These are phyloP conservation scores for Obba rivulosa DNA, from an alignment of 768 basidiomycete species.

Conservation along the genomic window DNA sequence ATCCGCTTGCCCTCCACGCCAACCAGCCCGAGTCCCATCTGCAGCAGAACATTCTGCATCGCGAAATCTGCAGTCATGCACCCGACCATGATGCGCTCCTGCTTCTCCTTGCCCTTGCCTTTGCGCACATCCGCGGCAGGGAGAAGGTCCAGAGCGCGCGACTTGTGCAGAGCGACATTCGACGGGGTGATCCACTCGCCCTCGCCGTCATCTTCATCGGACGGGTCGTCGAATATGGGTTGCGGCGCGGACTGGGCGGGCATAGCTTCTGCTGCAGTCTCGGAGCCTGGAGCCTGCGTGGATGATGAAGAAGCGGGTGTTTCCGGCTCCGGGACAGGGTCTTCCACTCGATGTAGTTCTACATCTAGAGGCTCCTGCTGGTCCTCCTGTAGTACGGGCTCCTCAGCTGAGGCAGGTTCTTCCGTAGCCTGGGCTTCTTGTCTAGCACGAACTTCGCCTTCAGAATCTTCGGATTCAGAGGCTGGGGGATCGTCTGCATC, in stretches of 20 bases:
- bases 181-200: slow-evolving; percentile 97
- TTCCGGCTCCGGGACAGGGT: slow-evolving; percentile 11
- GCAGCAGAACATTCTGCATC: slow-evolving; percentile 95
- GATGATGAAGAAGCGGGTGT: background rate
- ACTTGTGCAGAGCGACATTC: slow-evolving; percentile 84
- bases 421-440: too few species aligned
- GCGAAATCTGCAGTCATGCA: slow-evolving; percentile 99
- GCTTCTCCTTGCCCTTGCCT: slow-evolving; percentile 28
- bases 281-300: slow-evolving; percentile 4
- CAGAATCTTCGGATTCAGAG: background rate
- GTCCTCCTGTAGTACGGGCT: slow-evolving; percentile 8
- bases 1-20: slow-evolving; percentile 89
- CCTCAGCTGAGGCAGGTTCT: slow-evolving; percentile 9
- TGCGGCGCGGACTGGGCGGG: slow-evolving; percentile 1
- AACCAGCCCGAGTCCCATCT: slow-evolving; percentile 89
- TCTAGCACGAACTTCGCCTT: too few species aligned
- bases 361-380: slow-evolving; percentile 38
- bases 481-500: slow-evolving; percentile 5
- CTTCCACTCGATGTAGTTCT: slow-evolving; percentile 33
- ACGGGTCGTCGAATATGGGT: slow-evolving; percentile 69
- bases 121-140: slow-evolving; percentile 38
- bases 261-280: slow-evolving; percentile 14
- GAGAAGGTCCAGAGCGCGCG: slow-evolving; percentile 77
- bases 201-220: slow-evolving; percentile 74
- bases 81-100: slow-evolving; percentile 56